These are phyloP conservation scores for Colletotrichum magnum DNA, from an alignment of 2,329 filamentous ascomycete genomes.

Conservation along the genomic window DNA sequence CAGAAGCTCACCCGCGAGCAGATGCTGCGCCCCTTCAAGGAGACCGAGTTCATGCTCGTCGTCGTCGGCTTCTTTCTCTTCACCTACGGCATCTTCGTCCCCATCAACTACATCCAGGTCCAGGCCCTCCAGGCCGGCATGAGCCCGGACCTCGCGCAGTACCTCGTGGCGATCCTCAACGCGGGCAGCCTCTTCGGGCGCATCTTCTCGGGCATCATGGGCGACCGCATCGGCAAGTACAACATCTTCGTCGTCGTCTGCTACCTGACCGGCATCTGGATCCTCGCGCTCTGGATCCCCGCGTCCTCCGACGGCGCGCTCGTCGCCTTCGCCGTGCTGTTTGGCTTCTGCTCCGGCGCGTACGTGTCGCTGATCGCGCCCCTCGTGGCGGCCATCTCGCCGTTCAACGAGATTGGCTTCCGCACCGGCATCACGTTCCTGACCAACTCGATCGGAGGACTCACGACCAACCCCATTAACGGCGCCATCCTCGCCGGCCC, in stretches of 20 bases:
- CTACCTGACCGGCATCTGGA: slow-evolving; percentile 54
- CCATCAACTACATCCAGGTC: slow-evolving; percentile 53
- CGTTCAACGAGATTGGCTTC: slow-evolving; percentile 67
- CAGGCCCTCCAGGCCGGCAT: slow-evolving; percentile 50
- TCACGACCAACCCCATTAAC: slow-evolving; percentile 71
- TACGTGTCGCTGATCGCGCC: slow-evolving; percentile 56
- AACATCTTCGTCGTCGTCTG: slow-evolving; percentile 63
- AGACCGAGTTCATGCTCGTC: slow-evolving; percentile 50
- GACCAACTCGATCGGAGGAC: slow-evolving; percentile 67
- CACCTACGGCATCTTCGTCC: slow-evolving; percentile 53
- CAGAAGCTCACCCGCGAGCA: slow-evolving; percentile 49
- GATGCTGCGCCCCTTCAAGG: slow-evolving; percentile 50
- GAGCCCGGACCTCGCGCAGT: slow-evolving; percentile 47
- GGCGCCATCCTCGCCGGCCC: slow-evolving; percentile 57
- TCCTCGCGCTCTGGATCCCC: slow-evolving; percentile 60
- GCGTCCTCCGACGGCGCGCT: slow-evolving; percentile 47
- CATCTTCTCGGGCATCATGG: slow-evolving; percentile 49
- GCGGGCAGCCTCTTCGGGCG: slow-evolving; percentile 55
- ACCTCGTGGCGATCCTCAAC: slow-evolving; percentile 56
- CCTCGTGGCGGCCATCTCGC: slow-evolving; percentile 66
- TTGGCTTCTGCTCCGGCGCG: slow-evolving; percentile 59
- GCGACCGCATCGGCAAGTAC: slow-evolving; percentile 55
- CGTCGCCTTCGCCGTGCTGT: slow-evolving; percentile 57
- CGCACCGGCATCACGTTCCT: slow-evolving; percentile 63
- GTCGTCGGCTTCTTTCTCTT: slow-evolving; percentile 52